These are phyloP conservation scores for Tardiomyces blankii DNA, from an alignment of 1,139 yeast genomes.

Conservation along the genomic window DNA sequence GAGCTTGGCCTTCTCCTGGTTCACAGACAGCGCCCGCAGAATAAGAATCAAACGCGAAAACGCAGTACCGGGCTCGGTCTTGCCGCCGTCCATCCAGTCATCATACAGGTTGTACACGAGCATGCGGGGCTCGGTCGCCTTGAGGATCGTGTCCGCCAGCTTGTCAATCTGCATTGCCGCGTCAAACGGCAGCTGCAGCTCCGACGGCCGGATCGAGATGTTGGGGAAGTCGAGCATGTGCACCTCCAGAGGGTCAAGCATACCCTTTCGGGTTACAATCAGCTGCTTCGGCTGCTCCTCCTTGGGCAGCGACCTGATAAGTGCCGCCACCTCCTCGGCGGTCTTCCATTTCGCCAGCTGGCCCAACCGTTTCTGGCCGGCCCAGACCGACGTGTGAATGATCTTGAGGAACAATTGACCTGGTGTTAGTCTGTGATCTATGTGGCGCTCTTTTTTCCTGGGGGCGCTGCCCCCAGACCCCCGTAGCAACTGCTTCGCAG, in stretches of 20 bases:
- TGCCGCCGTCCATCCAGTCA: slow-evolving; percentile 59
- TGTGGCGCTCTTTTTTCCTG: no score
- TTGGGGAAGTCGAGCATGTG: slow-evolving; percentile 97
- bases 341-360: slow-evolving; percentile 97
- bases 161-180: slow-evolving; percentile 79
- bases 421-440: neutral
- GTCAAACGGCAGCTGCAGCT: slow-evolving; percentile 79
- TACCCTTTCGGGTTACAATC: slow-evolving; percentile 82
- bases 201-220: slow-evolving; percentile 81
- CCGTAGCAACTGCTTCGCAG: no score
- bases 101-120: slow-evolving; percentile 83
- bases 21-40: slow-evolving; percentile 68
- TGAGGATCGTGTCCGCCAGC: slow-evolving; percentile 64
- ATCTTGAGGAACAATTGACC: slow-evolving; percentile 84
- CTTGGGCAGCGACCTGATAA: slow-evolving; percentile 75
- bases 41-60: slow-evolving; percentile 78
- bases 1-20: slow-evolving; percentile 64
- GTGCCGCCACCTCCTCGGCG: slow-evolving; percentile 94
- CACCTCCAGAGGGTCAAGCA: slow-evolving; percentile 90
- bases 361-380: slow-evolving; percentile 91
- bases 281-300: slow-evolving; percentile 94
- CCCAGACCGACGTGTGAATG: slow-evolving; percentile 92
- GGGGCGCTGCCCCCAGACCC: no score
- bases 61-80: slow-evolving; percentile 78
- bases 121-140: slow-evolving; percentile 91